These are phyloP conservation scores for Apiospora sp. DNA, from an alignment of 2,329 filamentous ascomycete genomes.

Conservation along the genomic window DNA sequence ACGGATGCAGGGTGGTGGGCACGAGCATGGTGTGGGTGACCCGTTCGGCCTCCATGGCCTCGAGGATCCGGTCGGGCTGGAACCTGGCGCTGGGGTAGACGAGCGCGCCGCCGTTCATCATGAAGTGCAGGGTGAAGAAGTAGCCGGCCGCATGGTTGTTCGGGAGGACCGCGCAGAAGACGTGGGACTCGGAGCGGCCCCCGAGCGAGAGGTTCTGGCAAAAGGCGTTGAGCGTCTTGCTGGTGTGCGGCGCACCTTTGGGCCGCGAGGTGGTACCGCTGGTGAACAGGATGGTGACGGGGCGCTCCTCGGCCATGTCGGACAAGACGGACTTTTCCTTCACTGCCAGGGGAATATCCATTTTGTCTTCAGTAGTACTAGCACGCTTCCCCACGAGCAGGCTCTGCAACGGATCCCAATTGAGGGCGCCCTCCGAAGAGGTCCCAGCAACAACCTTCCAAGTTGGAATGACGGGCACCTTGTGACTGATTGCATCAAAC, in stretches of 20 bases:
- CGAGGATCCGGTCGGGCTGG: neutral
- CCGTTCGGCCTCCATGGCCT: constrained; percentile 1
- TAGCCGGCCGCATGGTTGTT: constrained; percentile 25
- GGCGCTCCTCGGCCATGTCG: neutral
- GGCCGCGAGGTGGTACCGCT: constrained; percentile 20
- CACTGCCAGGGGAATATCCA: neutral
- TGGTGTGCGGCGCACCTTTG: constrained; percentile 17
- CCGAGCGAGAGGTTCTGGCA: constrained; percentile 24
- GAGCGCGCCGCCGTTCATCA: constrained; percentile 19
- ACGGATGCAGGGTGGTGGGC: constrained; percentile 4
- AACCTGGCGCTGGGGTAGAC: neutral
- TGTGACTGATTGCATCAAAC: neutral
- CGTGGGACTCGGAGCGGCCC: neutral
- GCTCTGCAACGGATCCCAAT: neutral
- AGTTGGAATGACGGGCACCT: neutral
- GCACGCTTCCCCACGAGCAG: neutral
- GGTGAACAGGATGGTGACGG: constrained; percentile 20
- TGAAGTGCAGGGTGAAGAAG: constrained; percentile 24
- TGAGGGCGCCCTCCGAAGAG: neutral
- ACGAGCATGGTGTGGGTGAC: constrained; percentile 23
- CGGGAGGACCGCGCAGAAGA: constrained; percentile 21
- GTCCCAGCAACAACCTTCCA: neutral
- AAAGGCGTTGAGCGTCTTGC: constrained; percentile 23
- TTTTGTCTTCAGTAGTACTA: too few relatives aligned
- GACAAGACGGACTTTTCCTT: neutral